These are phyloP conservation scores for Heracleum sosnowskyi DNA, from an alignment of 129 eudicot species.

Conservation along the genomic window DNA sequence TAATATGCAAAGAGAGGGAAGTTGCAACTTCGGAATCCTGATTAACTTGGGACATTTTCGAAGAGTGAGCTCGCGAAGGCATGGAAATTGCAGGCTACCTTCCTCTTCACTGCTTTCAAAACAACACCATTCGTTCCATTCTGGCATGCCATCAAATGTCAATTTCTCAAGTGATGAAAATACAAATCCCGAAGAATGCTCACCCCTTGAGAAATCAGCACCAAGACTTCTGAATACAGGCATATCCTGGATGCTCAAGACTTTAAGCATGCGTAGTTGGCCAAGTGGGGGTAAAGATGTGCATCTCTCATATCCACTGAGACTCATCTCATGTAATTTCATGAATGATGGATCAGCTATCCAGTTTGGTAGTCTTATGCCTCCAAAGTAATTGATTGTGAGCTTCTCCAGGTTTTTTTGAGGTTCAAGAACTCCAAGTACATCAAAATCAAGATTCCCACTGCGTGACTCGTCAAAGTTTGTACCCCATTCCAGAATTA, in stretches of 20 bases:
- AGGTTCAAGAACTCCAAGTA: not conserved
- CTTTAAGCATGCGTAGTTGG: not conserved
- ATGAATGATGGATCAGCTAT: not conserved
- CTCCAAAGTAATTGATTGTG: not conserved
- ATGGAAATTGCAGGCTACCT: constrained; percentile 13
- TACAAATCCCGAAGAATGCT: not conserved
- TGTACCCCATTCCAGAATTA: constrained; percentile 19
- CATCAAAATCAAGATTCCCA: constrained; percentile 7
- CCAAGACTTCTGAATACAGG: constrained; percentile 11
- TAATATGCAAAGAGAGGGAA: constrained; percentile 21
- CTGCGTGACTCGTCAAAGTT: constrained; percentile 1
- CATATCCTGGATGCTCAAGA: not conserved
- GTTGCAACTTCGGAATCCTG: constrained; percentile 13
- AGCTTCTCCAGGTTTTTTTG: constrained; percentile 3
- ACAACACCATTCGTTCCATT: constrained; percentile 25
- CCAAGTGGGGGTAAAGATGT: constrained; percentile 5
- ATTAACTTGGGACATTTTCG: constrained; percentile 21
- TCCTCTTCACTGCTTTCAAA: not conserved
- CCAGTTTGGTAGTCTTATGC: constrained; percentile 5
- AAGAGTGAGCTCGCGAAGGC: constrained; percentile 20
- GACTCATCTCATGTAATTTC: not conserved
- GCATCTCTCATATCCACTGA: not conserved
- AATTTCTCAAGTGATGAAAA: constrained; percentile 21
- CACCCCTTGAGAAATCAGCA: constrained; percentile 21
- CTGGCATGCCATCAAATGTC: constrained; percentile 20